Evolutionary conservation across 208 protist genomes (phyloP).

Genomic region (Crithidia mellificae): DNA sequence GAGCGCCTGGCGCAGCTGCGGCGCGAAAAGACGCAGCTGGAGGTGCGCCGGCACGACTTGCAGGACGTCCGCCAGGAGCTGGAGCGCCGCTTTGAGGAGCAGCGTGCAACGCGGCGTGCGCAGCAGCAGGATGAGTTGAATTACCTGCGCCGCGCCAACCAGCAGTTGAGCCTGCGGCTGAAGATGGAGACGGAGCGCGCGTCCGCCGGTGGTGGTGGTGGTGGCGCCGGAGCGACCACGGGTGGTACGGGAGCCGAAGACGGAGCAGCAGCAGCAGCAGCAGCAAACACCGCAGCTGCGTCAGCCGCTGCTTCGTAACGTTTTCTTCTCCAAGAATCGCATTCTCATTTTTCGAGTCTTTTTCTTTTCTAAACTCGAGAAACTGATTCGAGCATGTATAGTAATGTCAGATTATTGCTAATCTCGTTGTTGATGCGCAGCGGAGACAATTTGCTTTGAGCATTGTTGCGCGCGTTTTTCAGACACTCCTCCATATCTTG

Average conservation of each 20-base stretch:
- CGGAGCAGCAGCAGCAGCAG: background rate
- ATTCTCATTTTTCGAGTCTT: too few relatives aligned
- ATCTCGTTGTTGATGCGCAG: too few relatives aligned
- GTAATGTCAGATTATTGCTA: too few relatives aligned
- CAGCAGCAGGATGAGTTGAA: conserved; percentile 94
- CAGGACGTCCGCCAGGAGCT: conserved; percentile 31
- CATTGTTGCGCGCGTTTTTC: too few relatives aligned
- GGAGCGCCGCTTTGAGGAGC: conserved; percentile 38
- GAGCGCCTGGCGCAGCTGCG: conserved; percentile 35
- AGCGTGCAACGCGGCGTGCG: conserved; percentile 58
- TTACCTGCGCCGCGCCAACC: conserved; percentile 94
- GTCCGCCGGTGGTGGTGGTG: conserved; percentile 25
- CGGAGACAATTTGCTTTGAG: too few relatives aligned
- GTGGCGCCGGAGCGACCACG: background rate
- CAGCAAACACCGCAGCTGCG: too few relatives aligned
- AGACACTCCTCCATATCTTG: too few relatives aligned
- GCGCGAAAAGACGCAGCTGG: conserved; percentile 31
- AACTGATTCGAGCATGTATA: too few relatives aligned
- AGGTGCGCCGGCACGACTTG: conserved; percentile 41
- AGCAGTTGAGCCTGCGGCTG: conserved; percentile 92
- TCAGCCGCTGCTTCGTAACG: background rate
- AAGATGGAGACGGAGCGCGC: conserved; percentile 84
- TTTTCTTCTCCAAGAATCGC: too few relatives aligned
- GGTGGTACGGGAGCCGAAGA: background rate
- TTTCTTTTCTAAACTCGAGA: background rate